These are phyloP conservation scores for Davidsoniella virescens DNA, from an alignment of 2,329 filamentous ascomycete genomes.

Conservation along the genomic window DNA sequence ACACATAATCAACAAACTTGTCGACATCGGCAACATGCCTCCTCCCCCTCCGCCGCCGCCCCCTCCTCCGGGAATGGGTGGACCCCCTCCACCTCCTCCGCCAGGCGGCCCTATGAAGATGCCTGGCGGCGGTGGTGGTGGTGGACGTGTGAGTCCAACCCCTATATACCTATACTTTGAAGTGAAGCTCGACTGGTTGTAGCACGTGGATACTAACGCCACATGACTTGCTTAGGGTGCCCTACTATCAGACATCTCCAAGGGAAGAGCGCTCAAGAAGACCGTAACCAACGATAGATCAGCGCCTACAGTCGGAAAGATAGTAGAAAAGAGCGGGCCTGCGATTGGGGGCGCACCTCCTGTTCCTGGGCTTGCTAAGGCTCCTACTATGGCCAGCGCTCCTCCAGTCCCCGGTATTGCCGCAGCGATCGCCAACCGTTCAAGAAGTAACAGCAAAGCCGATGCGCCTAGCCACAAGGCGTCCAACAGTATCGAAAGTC, in stretches of 20 bases:
- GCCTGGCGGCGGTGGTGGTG: not conserved
- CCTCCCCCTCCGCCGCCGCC: constrained; percentile 52
- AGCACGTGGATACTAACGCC: constrained; percentile 12
- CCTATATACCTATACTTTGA: not conserved
- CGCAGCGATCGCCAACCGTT: constrained; percentile 43
- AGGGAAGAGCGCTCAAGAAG: constrained; percentile 68
- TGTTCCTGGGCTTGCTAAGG: constrained; percentile 27
- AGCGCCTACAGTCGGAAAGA: constrained; percentile 50
- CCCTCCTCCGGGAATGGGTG: constrained; percentile 36
- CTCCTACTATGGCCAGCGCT: constrained; percentile 52
- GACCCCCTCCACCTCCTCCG: constrained; percentile 45
- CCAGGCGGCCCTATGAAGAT: constrained; percentile 46
- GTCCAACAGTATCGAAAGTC: constrained; percentile 30
- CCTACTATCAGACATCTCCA: constrained; percentile 72
- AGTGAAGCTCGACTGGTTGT: not conserved
- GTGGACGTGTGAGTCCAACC: not conserved
- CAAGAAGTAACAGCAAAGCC: constrained; percentile 72
- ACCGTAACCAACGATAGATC: constrained; percentile 85
- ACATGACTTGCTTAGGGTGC: constrained; percentile 44
- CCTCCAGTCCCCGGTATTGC: constrained; percentile 51
- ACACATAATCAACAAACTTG: too few relatives aligned
- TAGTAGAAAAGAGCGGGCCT: constrained; percentile 28
- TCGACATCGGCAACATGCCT: constrained; percentile 37
- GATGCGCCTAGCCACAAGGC: constrained; percentile 25
- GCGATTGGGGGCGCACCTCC: constrained; percentile 64